Percentiles rank a stretch among this genome's conserved stretches.
phyloP scores from a whole-genome alignment of 495 filamentous ascomycete genomes.

The Elasticomyces elasticus region DNA sequence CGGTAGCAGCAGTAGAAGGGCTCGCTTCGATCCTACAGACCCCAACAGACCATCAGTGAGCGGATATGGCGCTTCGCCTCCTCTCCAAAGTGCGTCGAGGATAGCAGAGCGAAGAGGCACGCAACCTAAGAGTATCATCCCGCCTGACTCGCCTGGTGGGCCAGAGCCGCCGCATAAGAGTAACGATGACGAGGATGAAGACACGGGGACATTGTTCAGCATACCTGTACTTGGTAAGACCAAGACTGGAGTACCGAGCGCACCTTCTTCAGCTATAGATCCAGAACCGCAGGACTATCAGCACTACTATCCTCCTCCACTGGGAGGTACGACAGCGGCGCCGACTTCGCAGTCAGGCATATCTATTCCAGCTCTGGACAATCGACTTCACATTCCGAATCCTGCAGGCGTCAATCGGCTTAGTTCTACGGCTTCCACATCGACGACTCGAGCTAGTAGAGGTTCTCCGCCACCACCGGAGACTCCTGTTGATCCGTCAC shows the following conservation, averaged over 20 bases:
- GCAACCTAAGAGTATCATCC: constrained; percentile 15
- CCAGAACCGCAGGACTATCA: constrained; percentile 48
- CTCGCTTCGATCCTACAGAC: constrained; percentile 30
- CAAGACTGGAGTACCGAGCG: constrained; percentile 23
- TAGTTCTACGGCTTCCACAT: constrained; percentile 79
- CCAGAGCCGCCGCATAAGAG: constrained; percentile 61
- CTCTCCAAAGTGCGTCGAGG: constrained; percentile 21
- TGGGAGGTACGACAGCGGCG: constrained; percentile 2
- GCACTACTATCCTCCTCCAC: constrained; percentile 55
- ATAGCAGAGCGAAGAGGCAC: constrained; percentile 37
- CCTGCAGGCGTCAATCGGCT: constrained; percentile 60
- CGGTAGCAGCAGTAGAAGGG: constrained; percentile 7
- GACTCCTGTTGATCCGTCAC: constrained; percentile 69
- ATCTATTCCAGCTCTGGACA: background rate
- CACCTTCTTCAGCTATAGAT: constrained; percentile 39
- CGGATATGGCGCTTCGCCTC: constrained; percentile 24
- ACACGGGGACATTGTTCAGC: constrained; percentile 16
- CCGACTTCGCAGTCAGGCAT: constrained; percentile 11
- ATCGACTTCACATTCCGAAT: constrained; percentile 33
- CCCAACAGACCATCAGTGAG: constrained; percentile 31
- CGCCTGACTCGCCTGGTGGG: constrained; percentile 44
- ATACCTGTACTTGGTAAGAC: constrained; percentile 11
- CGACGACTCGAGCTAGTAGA: constrained; percentile 82
- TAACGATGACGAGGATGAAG: constrained; percentile 26
- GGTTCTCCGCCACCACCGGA: constrained; percentile 94